These are phyloP conservation scores for Phytophthora lateralis DNA, from an alignment of 352 stramenopile genomes.

Conservation along the genomic window DNA sequence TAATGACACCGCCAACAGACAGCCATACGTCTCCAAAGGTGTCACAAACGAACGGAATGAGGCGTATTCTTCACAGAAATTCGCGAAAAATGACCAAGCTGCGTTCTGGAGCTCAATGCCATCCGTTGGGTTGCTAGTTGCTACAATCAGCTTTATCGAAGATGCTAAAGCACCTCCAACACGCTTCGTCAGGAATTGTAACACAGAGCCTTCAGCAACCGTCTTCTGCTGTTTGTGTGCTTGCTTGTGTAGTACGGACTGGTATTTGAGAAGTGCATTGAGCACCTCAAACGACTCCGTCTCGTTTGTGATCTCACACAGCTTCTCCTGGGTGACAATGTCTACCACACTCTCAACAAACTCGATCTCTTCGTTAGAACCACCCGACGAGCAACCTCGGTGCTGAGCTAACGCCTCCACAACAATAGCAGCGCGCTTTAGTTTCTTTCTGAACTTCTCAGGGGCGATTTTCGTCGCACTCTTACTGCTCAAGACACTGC, in stretches of 20 bases:
- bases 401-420: slow-evolving; percentile 43
- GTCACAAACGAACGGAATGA: slow-evolving; percentile 50
- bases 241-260: slow-evolving; percentile 33
- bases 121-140: slow-evolving; percentile 2
- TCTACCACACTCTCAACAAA: slow-evolving; percentile 43
- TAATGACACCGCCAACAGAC: slow-evolving; percentile 58
- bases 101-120: slow-evolving; percentile 23
- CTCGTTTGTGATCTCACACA: slow-evolving; percentile 21
- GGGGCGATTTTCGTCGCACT: slow-evolving; percentile 1
- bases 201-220: slow-evolving; percentile 1
- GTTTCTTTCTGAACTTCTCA: slow-evolving; percentile 14
- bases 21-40: slow-evolving; percentile 63
- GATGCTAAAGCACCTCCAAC: slow-evolving; percentile 40
- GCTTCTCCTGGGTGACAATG: slow-evolving; percentile 20
- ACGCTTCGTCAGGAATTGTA: slow-evolving; percentile 33
- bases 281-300: slow-evolving; percentile 51
- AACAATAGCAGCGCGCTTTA: slow-evolving; percentile 37
- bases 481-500: slow-evolving; percentile 11
- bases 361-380: slow-evolving; percentile 32
- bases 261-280: slow-evolving; percentile 60
- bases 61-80: slow-evolving; percentile 59
- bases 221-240: slow-evolving; percentile 14
- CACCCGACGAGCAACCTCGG: slow-evolving; percentile 8
- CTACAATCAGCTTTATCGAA: slow-evolving; percentile 53
- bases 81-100: slow-evolving; percentile 58